These are phyloP conservation scores for Agaricus subrufescens DNA, from an alignment of 768 basidiomycete genomes.

Conservation along the genomic window DNA sequence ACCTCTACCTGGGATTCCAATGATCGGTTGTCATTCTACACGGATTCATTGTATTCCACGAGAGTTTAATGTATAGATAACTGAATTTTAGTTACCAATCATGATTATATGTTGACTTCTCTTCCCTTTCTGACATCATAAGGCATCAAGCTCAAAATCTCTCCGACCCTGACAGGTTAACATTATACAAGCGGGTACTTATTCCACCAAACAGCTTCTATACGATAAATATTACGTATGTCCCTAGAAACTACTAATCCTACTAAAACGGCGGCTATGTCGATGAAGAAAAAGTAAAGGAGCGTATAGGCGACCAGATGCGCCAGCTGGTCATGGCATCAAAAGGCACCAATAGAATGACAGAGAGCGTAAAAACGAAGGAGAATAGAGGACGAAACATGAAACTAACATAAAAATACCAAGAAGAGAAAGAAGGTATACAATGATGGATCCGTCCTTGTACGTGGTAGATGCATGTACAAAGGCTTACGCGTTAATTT, in stretches of 20 bases:
- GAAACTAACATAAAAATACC: not conserved
- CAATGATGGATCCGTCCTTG: not conserved
- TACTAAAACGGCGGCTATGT: not conserved
- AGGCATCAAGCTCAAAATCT: too few species aligned
- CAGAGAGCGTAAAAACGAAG: not conserved
- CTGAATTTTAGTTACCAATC: too few species aligned
- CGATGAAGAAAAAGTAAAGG: not conserved
- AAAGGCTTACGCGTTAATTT: not conserved
- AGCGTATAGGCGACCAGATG: slow-evolving; percentile 1
- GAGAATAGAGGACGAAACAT: not conserved
- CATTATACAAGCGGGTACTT: too few species aligned
- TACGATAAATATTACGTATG: too few species aligned
- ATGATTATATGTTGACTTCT: too few species aligned
- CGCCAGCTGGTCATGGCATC: not conserved
- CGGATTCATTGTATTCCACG: too few species aligned
- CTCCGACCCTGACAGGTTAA: too few species aligned
- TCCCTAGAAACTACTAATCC: not conserved
- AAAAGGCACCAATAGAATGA: not conserved
- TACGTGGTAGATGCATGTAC: not conserved
- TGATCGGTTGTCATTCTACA: too few species aligned
- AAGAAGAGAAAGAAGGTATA: not conserved
- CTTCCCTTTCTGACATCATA: too few species aligned
- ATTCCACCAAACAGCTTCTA: too few species aligned
- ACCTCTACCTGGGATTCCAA: too few species aligned
- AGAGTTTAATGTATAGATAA: too few species aligned